A percentile compares a stretch with the other conserved stretches of the same genome.
Conservation (phyloP, 768 basidiomycete genomes). For the Mycena pura region DNA sequence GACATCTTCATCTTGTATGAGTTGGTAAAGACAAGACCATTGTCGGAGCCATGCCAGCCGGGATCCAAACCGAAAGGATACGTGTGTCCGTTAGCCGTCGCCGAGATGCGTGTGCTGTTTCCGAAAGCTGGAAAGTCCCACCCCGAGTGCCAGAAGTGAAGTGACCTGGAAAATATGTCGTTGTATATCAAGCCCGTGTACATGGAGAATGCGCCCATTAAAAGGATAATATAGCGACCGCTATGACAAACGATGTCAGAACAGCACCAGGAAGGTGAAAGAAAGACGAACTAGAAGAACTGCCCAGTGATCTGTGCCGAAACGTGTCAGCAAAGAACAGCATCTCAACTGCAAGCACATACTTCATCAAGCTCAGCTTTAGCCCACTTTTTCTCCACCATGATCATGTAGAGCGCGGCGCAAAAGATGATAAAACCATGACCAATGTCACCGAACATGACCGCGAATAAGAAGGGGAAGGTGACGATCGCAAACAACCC, state of each 20-base stretch:
- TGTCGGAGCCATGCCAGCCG: conserved; percentile 93
- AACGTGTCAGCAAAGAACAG: conserved; percentile 12
- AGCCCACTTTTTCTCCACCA: conserved; percentile 80
- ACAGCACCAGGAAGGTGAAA: conserved; percentile 11
- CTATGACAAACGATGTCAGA: conserved; percentile 49
- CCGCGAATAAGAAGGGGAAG: conserved; percentile 98
- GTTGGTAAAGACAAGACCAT: conserved; percentile 92
- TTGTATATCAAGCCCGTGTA: conserved; percentile 99
- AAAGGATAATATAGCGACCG: conserved; percentile 96
- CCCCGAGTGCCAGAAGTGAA: conserved; percentile 87
- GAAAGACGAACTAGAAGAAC: conserved; percentile 85
- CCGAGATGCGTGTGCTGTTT: conserved; percentile 52
- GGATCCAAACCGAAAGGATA: conserved; percentile 97
- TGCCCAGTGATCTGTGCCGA: conserved; percentile 72
- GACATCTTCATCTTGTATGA: conserved; percentile 99
- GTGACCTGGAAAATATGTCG: conserved; percentile 95
- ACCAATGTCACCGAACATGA: conserved; percentile 99
- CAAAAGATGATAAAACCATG: conserved; percentile 86
- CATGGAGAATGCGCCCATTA: conserved; percentile 97
- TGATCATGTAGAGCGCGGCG: conserved; percentile 84
- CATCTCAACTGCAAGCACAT: conserved; percentile 29
- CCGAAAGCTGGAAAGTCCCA: conserved; percentile 74
- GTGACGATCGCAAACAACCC: conserved; percentile 91
- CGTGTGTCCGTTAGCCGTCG: conserved; percentile 64
- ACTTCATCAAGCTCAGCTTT: conserved; percentile 80